phyloP scores from a whole-genome alignment of 176 grass and related monocot genomes.

The Ensete ventricosum region DNA sequence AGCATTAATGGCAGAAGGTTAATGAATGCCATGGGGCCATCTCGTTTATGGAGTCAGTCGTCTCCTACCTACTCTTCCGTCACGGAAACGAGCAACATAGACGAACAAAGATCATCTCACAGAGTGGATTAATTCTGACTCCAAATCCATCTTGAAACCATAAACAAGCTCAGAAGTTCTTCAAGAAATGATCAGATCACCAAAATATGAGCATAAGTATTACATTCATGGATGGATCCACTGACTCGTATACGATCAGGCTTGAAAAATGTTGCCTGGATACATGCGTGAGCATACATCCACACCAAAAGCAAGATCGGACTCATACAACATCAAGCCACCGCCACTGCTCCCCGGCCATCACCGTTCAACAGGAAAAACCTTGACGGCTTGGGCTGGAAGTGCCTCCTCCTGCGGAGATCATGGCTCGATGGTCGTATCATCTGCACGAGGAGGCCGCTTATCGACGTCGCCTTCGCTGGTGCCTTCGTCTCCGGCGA shows the following conservation, averaged over 20 bases:
- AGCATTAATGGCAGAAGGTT: too few relatives aligned
- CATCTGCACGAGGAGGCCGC: neutral
- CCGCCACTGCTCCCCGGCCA: neutral
- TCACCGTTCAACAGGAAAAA: neutral
- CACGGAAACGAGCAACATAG: too few relatives aligned
- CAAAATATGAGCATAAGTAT: neutral
- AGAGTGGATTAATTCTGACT: too few relatives aligned
- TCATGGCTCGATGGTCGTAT: neutral
- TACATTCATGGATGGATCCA: neutral
- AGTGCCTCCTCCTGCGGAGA: neutral
- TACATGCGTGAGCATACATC: neutral
- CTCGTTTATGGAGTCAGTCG: too few relatives aligned
- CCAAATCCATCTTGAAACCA: too few relatives aligned
- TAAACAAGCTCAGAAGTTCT: too few relatives aligned
- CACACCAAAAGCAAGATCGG: neutral
- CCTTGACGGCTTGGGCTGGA: constrained; percentile 7
- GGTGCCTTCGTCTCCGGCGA: neutral
- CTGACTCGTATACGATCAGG: neutral
- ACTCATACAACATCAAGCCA: neutral
- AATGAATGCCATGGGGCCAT: too few relatives aligned
- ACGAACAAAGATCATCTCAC: too few relatives aligned
- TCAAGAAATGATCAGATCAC: too few relatives aligned
- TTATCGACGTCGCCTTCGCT: neutral
- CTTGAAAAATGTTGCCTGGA: neutral
- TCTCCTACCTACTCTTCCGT: too few relatives aligned